Percentiles rank a stretch among this genome's conserved stretches.
Evolutionary conservation across 2,329 filamentous ascomycete genomes (phyloP).

Genomic region (Zarea fungicola): DNA sequence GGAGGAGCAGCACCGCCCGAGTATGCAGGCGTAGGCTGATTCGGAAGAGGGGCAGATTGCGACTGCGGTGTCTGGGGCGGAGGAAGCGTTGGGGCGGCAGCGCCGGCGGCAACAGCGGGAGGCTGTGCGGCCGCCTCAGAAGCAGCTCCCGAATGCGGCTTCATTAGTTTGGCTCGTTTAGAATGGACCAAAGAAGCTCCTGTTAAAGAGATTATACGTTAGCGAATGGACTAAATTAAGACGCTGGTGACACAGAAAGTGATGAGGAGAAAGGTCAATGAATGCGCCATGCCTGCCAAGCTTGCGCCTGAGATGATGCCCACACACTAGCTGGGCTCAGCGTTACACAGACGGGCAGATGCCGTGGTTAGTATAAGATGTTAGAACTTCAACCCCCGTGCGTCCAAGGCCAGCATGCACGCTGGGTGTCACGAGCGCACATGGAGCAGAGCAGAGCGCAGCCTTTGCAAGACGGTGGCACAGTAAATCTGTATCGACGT

Average conservation of each 20-base stretch:
- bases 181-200: conserved; percentile 42
- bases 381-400: background rate
- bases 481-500: conserved; percentile 44
- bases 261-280: background rate
- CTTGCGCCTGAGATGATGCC: background rate
- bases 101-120: conserved; percentile 20
- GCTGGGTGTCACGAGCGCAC: conserved; percentile 17
- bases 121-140: conserved; percentile 54
- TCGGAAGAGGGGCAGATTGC: conserved; percentile 41
- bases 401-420: background rate
- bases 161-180: conserved; percentile 41
- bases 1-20: conserved; percentile 50
- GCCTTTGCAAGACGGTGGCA: conserved; percentile 29
- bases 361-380: background rate
- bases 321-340: background rate
- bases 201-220: conserved; percentile 22
- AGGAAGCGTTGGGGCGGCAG: conserved; percentile 35
- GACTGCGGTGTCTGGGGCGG: conserved; percentile 54
- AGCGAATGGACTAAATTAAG: conserved; percentile 16
- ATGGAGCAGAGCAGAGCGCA: conserved; percentile 27
- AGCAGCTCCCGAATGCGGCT: conserved; percentile 48
- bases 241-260: no score
- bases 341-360: background rate
- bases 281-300: background rate
- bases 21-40: conserved; percentile 37